A percentile compares a stretch with the other conserved stretches of the same genome.
Evolutionary conservation across 768 basidiomycete genomes (phyloP).

Genomic region (Galerina sulciceps): DNA sequence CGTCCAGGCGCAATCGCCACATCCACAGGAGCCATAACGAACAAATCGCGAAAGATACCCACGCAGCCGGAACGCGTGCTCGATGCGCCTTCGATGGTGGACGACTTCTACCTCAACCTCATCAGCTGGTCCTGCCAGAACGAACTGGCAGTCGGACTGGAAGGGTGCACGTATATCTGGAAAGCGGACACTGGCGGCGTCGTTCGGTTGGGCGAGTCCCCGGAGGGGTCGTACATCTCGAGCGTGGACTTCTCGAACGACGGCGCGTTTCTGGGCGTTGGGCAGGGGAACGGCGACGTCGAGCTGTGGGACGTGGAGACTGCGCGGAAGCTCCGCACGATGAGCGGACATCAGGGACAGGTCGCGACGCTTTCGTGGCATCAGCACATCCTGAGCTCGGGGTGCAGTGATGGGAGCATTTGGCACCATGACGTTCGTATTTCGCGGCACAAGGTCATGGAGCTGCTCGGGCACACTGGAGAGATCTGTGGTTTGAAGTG

Average conservation of each 20-base stretch:
- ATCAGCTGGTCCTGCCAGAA: constrained; percentile 89
- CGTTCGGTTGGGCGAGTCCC: constrained; percentile 74
- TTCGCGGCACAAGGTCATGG: constrained; percentile 86
- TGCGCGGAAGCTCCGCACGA: constrained; percentile 83
- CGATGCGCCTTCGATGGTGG: constrained; percentile 90
- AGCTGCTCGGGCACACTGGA: constrained; percentile 86
- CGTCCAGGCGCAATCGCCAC: constrained; percentile 65
- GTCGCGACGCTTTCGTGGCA: constrained; percentile 89
- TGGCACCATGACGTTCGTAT: constrained; percentile 96
- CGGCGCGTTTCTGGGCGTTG: constrained; percentile 82
- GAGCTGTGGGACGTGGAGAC: constrained; percentile 94
- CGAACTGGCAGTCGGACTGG: constrained; percentile 88
- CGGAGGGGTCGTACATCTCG: constrained; percentile 76
- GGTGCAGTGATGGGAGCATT: constrained; percentile 93
- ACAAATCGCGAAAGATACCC: constrained; percentile 82
- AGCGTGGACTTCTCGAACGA: constrained; percentile 81
- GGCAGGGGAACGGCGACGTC: constrained; percentile 80
- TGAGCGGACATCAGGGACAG: constrained; percentile 86
- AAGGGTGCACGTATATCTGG: constrained; percentile 91
- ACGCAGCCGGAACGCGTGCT: constrained; percentile 91
- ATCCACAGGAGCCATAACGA: constrained; percentile 64
- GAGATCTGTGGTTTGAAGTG: constrained; percentile 94
- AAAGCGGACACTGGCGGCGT: constrained; percentile 89
- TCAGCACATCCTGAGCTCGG: constrained; percentile 82
- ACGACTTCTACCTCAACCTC: constrained; percentile 98